Evolutionary conservation across 169 alveolate species (phyloP).

Genomic region (Plasmodium berghei): DNA sequence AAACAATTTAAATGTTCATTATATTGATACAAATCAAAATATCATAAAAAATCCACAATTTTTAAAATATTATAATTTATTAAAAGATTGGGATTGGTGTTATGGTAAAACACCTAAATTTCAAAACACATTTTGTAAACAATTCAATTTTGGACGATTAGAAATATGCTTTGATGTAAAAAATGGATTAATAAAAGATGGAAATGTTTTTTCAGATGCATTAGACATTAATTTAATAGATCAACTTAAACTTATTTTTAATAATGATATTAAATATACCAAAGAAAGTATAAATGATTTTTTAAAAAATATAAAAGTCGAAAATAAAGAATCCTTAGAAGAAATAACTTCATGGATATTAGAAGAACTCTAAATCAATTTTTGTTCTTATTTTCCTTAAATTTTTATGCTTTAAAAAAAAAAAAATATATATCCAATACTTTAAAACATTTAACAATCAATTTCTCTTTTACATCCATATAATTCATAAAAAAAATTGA

Average conservation of each 20-base stretch:
- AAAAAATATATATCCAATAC: too few relatives aligned
- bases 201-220: conserved; percentile 81
- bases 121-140: conserved; percentile 52
- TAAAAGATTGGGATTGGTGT: conserved; percentile 89
- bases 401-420: neutral
- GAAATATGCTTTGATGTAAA: conserved; percentile 46
- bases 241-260: conserved; percentile 57
- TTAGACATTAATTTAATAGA: conserved; percentile 82
- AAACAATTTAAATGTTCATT: conserved; percentile 33
- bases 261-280: conserved; percentile 61
- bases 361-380: conserved; percentile 18
- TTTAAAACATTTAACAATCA: too few relatives aligned
- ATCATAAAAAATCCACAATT: conserved; percentile 72
- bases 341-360: conserved; percentile 57
- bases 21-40: conserved; percentile 52
- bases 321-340: conserved; percentile 25
- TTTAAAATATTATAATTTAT: conserved; percentile 46
- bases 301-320: conserved; percentile 42
- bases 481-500: too few relatives aligned
- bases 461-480: too few relatives aligned
- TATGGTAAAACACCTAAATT: conserved; percentile 88
- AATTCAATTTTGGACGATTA: conserved; percentile 49
- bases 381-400: neutral
- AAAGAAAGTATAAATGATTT: conserved; percentile 28
- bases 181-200: conserved; percentile 63